Percentiles rank a stretch among this genome's conserved stretches.
phyloP scores from a whole-genome alignment of 768 basidiomycete species.

The Rhodotorula sphaerocarpa region DNA sequence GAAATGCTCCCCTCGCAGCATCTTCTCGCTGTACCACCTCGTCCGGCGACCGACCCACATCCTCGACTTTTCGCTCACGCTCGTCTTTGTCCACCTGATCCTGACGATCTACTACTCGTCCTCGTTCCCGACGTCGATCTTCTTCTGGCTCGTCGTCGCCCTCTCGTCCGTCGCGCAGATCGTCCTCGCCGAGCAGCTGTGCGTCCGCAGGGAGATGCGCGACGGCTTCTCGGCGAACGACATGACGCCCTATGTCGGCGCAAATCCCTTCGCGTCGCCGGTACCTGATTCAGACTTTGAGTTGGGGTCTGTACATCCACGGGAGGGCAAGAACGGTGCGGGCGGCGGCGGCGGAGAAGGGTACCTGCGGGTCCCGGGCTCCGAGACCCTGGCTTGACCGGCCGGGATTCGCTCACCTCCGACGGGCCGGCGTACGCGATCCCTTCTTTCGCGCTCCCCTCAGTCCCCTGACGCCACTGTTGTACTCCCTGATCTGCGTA shows the following conservation, averaged over 20 bases:
- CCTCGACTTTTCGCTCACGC: slow-evolving; percentile 85
- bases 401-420: too few species aligned
- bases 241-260: slow-evolving; percentile 11
- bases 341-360: not conserved
- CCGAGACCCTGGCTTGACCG: slow-evolving; percentile 1
- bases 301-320: slow-evolving; percentile 6
- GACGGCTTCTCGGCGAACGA: slow-evolving; percentile 54
- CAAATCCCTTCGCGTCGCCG: not conserved
- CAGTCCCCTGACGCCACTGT: too few species aligned
- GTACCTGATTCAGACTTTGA: not conserved
- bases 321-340: not conserved
- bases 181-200: slow-evolving; percentile 78
- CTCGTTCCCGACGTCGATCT: slow-evolving; percentile 70
- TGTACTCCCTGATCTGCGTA: too few species aligned
- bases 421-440: too few species aligned
- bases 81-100: slow-evolving; percentile 83
- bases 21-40: slow-evolving; percentile 76
- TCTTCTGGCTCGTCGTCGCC: slow-evolving; percentile 81
- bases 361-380: slow-evolving; percentile 14
- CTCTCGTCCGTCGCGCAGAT: slow-evolving; percentile 62
- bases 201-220: slow-evolving; percentile 79
- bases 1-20: slow-evolving; percentile 47
- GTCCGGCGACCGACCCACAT: slow-evolving; percentile 86
- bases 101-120: slow-evolving; percentile 86
- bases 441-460: too few species aligned